These are phyloP conservation scores for Pleoardoris graminearum DNA, from an alignment of 2,329 filamentous ascomycete species.

Conservation along the genomic window DNA sequence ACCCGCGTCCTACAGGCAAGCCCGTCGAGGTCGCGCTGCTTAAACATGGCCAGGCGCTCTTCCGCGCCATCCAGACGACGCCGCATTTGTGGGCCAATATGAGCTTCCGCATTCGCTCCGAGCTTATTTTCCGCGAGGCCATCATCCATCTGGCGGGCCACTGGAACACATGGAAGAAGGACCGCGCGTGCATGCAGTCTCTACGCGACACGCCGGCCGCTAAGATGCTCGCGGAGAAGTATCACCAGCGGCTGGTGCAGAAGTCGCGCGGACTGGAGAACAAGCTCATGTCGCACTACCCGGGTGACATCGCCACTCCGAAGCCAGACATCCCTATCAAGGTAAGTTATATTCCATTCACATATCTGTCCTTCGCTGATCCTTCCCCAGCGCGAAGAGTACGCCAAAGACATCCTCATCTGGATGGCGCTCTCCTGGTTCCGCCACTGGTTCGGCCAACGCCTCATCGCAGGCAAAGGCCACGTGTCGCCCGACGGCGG, in stretches of 20 bases:
- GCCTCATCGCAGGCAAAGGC: conserved; percentile 46
- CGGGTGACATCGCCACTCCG: conserved; percentile 30
- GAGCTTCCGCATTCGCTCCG: conserved; percentile 51
- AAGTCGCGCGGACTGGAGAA: conserved; percentile 34
- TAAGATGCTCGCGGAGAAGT: conserved; percentile 35
- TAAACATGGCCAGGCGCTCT: conserved; percentile 52
- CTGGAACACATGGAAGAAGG: conserved; percentile 37
- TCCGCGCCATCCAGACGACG: conserved; percentile 48
- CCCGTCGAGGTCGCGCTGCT: conserved; percentile 54
- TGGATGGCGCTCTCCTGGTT: conserved; percentile 56
- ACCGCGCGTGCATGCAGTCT: conserved; percentile 8
- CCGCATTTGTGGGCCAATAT: conserved; percentile 54
- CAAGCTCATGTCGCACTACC: conserved; percentile 29
- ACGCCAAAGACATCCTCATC: conserved; percentile 54
- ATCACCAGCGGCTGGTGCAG: conserved; percentile 31
- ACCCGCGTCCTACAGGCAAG: conserved; percentile 23
- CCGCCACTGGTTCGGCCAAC: conserved; percentile 52
- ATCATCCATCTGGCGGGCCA: conserved; percentile 51
- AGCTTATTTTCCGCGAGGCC: conserved; percentile 51
- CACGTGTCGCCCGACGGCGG: conserved; percentile 51
- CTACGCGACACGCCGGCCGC: conserved; percentile 28
- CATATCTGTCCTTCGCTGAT: neutral
- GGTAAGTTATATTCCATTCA: neutral
- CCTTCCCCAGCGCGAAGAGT: conserved; percentile 42
- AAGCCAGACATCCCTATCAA: conserved; percentile 39